A percentile compares a stretch with the other conserved stretches of the same genome.
These are phyloP conservation scores for Strobilomyces dryophilus DNA, from an alignment of 768 basidiomycete species.

Conservation along the genomic window DNA sequence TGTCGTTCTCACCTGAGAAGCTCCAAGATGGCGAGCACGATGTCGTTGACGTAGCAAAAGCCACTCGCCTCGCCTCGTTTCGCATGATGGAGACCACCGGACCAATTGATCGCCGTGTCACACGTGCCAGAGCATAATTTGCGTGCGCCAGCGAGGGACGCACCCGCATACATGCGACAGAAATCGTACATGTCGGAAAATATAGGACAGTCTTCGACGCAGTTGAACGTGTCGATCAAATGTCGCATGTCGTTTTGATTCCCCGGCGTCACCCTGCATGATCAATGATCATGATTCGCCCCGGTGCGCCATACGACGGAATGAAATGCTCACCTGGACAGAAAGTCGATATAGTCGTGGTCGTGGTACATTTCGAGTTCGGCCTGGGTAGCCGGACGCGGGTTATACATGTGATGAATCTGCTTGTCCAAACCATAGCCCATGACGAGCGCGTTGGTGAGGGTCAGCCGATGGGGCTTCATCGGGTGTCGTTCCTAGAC, in stretches of 20 bases:
- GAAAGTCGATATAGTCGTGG: constrained; percentile 91
- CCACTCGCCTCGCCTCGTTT: constrained; percentile 98
- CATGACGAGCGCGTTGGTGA: constrained; percentile 93
- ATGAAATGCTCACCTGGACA: constrained; percentile 65
- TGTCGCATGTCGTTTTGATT: constrained; percentile 65
- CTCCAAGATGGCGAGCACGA: constrained; percentile 91
- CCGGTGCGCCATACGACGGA: background rate
- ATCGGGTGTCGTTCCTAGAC: constrained; percentile 93
- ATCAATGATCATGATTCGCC: background rate
- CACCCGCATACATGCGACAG: constrained; percentile 91
- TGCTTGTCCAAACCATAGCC: constrained; percentile 96
- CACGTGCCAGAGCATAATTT: constrained; percentile 81
- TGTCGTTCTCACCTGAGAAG: constrained; percentile 61
- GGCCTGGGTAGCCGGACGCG: constrained; percentile 80
- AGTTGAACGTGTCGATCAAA: constrained; percentile 85
- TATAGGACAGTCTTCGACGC: constrained; percentile 95
- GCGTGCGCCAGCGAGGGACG: constrained; percentile 83
- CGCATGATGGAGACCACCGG: constrained; percentile 96
- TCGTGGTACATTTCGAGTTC: constrained; percentile 93
- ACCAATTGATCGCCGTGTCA: constrained; percentile 99
- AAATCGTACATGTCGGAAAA: constrained; percentile 95
- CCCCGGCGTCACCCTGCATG: constrained; percentile 75
- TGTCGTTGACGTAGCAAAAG: constrained; percentile 98
- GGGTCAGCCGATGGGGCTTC: constrained; percentile 94
- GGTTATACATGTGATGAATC: constrained; percentile 89